Evolutionary conservation across 1,284 basidiomycete genomes (phyloP).

Genomic region (Athelia sp.): DNA sequence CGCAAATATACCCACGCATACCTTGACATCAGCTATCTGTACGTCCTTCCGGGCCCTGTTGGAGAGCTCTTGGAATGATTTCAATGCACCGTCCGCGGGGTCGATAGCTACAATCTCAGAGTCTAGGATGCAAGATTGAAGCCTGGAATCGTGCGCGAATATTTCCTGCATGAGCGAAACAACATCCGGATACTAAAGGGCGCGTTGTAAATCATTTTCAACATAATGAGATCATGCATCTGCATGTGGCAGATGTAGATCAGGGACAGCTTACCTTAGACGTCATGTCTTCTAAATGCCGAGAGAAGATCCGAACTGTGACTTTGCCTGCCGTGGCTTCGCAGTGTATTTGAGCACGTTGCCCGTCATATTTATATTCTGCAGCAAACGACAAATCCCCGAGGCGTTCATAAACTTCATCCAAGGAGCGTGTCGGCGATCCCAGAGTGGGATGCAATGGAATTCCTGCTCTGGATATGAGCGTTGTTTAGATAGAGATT

Average conservation of each 20-base stretch:
- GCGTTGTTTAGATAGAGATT: conserved; percentile 4
- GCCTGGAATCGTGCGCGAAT: conserved; percentile 35
- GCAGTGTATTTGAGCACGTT: conserved; percentile 83
- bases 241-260: neutral
- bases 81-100: conserved; percentile 56
- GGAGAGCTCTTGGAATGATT: conserved; percentile 84
- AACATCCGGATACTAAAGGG: conserved; percentile 76
- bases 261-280: conserved; percentile 49
- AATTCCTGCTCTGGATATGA: conserved; percentile 39
- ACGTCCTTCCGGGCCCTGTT: conserved; percentile 87
- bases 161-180: conserved; percentile 50
- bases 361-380: conserved; percentile 86
- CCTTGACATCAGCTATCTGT: conserved; percentile 70
- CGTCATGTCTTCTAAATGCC: conserved; percentile 92
- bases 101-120: conserved; percentile 82
- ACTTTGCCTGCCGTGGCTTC: conserved; percentile 35
- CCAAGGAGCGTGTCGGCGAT: conserved; percentile 80
- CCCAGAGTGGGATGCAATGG: conserved; percentile 73
- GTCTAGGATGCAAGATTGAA: conserved; percentile 79
- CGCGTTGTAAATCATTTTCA: conserved; percentile 29
- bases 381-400: conserved; percentile 66
- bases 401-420: conserved; percentile 77
- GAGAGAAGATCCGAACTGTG: conserved; percentile 75
- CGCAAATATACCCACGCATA: conserved; percentile 81
- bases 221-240: too few species aligned